Evolutionary conservation across 768 basidiomycete genomes (phyloP), one percentile per base, ranked within the genome.

Genomic region (Rhizopogon sp.): DNA sequence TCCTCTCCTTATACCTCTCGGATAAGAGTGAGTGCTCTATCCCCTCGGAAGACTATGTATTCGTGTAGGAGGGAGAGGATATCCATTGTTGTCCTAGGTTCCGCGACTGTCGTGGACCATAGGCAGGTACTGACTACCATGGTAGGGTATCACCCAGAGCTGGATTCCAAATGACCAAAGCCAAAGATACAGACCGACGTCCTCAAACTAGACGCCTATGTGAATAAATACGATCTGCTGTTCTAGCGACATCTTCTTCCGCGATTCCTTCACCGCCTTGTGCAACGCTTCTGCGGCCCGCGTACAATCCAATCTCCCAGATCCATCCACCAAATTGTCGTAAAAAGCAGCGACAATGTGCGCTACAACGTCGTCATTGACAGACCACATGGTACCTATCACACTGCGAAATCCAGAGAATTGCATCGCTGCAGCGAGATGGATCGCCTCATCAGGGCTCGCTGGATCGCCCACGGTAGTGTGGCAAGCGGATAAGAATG

Each of bases 381-480:
- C 55, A 11, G 56, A 55, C 64, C 64, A 66, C 56, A 64, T 52
- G 10, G 64, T 64, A 33, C 56, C 64, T 14, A 65, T 39, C 16
- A 64, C 64, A 49, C 64, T 60, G 28, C 49, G 57, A 42, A 53
- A 64, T 1, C 64, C 63, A 6, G 58, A 55, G 16, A 60, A 53
- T 37, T 64, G 55, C 62, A 66, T 52, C 7, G 58, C 63, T 10
- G 64, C 58, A 9, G 64, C 64, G 9, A 66, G 55, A 49, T 66
- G 64, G 9, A 64, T 44, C 3, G 53, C 52, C 46, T 66, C 64
- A 20, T 62, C 64, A 1, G 60, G 59, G 3, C 52, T 55, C 37
- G 25, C 39, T 5, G 22, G 25, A n/a, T 61, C 55, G 14, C 63
- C 63, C 20, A 52, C 56, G 9, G 64, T 64, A 14, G 64, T 66